phyloP scores from a whole-genome alignment of 169 alveolate genomes.

The Plasmodium vinckei region DNA sequence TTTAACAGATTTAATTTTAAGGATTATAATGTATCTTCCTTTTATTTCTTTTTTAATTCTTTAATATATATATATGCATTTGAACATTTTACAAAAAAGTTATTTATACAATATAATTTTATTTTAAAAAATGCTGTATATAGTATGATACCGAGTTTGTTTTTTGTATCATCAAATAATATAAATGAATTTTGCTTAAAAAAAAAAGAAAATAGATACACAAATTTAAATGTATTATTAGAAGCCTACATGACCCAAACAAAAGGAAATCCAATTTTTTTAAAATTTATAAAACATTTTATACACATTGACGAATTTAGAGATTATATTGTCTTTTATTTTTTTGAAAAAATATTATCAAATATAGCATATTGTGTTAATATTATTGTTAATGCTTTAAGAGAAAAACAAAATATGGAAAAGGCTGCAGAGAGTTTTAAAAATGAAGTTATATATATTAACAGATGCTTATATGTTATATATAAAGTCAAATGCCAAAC shows the following conservation, averaged over 20 bases:
- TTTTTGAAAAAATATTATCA: conserved; percentile 40
- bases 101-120: conserved; percentile 50
- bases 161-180: conserved; percentile 45
- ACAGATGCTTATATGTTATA: conserved; percentile 52
- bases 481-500: conserved; percentile 36
- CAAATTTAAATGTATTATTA: conserved; percentile 43
- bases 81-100: conserved; percentile 39
- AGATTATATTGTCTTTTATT: conserved; percentile 22
- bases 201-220: conserved; percentile 55
- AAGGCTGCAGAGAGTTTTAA: conserved; percentile 14
- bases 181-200: conserved; percentile 63
- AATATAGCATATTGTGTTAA: conserved; percentile 34
- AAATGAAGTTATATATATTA: conserved; percentile 47
- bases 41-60: conserved; percentile 54
- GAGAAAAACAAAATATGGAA: neutral
- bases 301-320: conserved; percentile 4
- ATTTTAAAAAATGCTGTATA: conserved; percentile 47
- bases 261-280: conserved; percentile 49
- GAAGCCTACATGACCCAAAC: conserved; percentile 34
- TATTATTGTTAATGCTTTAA: conserved; percentile 22
- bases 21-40: conserved; percentile 65
- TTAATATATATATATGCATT: conserved; percentile 47
- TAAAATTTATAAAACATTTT: conserved; percentile 21
- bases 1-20: conserved; percentile 72
- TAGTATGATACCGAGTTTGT: conserved; percentile 59